Percentiles rank a stretch among this genome's conserved stretches.
These are phyloP conservation scores for Nyssa sinensis DNA, from an alignment of 148 eudicot species.

Conservation along the genomic window DNA sequence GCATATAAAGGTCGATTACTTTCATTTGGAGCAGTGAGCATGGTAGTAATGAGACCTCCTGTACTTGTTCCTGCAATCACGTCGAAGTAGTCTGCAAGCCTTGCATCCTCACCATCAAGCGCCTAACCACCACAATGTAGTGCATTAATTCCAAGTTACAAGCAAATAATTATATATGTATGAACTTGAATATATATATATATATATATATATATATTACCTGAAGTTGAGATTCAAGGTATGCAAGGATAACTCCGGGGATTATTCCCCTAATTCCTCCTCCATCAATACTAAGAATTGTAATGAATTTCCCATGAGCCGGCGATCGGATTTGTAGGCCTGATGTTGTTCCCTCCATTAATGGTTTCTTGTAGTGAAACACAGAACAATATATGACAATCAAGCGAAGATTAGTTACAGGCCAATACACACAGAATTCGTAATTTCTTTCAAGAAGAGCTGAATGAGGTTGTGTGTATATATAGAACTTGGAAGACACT, in stretches of 20 bases:
- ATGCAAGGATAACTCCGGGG: constrained; percentile 44
- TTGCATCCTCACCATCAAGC: constrained; percentile 47
- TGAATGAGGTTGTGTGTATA: neutral
- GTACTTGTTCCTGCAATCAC: constrained; percentile 67
- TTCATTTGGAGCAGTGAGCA: constrained; percentile 49
- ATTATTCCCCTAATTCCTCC: constrained; percentile 70
- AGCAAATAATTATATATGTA: neutral
- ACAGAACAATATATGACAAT: neutral
- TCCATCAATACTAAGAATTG: constrained; percentile 67
- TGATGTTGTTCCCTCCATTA: neutral
- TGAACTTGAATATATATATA: neutral
- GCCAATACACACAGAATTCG: too few relatives aligned
- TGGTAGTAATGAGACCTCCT: constrained; percentile 53
- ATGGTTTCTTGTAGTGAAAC: neutral
- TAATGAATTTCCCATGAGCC: constrained; percentile 43
- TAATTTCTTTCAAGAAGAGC: neutral
- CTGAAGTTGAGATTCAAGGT: constrained; percentile 61
- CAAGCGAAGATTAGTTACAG: too few relatives aligned
- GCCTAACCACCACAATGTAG: constrained; percentile 18
- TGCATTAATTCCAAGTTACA: neutral
- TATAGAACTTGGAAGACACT: too few relatives aligned
- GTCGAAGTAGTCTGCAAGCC: constrained; percentile 59
- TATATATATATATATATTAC: constrained; percentile 11
- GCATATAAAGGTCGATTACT: constrained; percentile 39
- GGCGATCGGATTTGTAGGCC: constrained; percentile 24